Evolutionary conservation across 2,329 filamentous ascomycete species (phyloP), one percentile per base, ranked within the genome.

Genomic region (Microascus cirrosus): DNA sequence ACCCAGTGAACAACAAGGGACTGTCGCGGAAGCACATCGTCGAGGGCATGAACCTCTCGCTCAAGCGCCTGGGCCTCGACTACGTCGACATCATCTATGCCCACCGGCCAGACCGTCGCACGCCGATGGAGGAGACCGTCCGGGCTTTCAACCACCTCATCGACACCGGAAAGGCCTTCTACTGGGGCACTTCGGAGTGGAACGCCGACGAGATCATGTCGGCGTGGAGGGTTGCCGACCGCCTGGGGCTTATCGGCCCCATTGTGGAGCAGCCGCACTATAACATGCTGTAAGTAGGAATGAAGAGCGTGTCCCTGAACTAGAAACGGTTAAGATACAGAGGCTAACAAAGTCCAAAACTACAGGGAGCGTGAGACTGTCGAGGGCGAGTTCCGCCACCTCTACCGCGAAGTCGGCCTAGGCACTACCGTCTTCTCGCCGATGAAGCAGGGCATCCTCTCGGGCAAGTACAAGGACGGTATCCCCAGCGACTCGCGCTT

Each of bases 141-240:
- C 81, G 84, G 57, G 83, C 80, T 57, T 88, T 89, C 74, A 87
- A 87, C 73, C 77, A 87, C 34, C 71, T 89, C 57, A 87, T 89
- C 67, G 75, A 83, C 68, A 77, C 76, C 0, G 85, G 85, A 62
- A 84, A 87, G 71, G 81, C 83, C 2, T 81, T 89, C 62, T 87
- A 87, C 74, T 87, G 84, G 84, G 84, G 84, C 50, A 87, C 84
- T 0, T 86, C 82, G 0, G 82, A 87, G 68, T 87, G 84, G 84
- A 77, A 75, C 60, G 82, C 84, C 51, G 78, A 80, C 59, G 83
- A 87, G 71, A 86, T 87, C 65, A 77, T 79, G 6, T 76, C 82
- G 59, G 84, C 85, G 0, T 82, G 80, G 74, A 73, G 80, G 15
- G 75, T 82, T 60, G 81, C 84, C 36, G 82, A 85, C 62, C 77